Evolutionary conservation across 768 basidiomycete species (phyloP), one percentile per base, ranked within the genome.

Genomic region (Lactifluus hygrophoroides): DNA sequence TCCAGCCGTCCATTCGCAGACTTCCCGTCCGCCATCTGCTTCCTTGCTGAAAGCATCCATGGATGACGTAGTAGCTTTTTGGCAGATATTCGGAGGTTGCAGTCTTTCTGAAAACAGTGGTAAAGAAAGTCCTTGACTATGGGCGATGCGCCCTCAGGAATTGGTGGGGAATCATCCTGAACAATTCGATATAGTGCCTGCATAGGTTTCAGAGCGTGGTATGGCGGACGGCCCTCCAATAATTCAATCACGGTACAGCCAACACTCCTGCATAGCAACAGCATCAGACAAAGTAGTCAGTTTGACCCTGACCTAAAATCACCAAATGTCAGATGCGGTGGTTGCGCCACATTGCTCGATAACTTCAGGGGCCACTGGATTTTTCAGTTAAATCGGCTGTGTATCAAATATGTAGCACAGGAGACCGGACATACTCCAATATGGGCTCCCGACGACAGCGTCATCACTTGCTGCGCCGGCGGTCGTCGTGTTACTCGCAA

Each of bases 171-270:
- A 69, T 98, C 96, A 68, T 99, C 96, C 70, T 97, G 94, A 11
- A 99, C 96, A 60, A 99, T 98, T 52, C 96, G 85, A 73, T 96
- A 99, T 27, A 99, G 81, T 1, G 96, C 96, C 46, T 94, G 96
- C 94, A 99, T 96, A 3, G 96, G 96, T 62, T 93, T 92, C 42
- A 98, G 82, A 66, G 86, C 88, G 72, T 95, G 90, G 70, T 97
- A 96, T 1, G 96, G 96, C 6, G 95, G 96, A 62, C 89, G 93
- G 3, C 95, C 86, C 66, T 86, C 85, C 27, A 94, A 73, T 5
- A 99, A 80, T 68, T 99, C 96, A 57, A 99, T 94, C 5, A 97
- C 94, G n/a, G 95, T 89, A 67, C 94, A 97, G 14, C 96, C 96
- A 11, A 96, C 90, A 65, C 88, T 90, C 83, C 80, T 81, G 56